Evolutionary conservation across 345 rosid genomes (phyloP).

Genomic region (Microcos paniculata): DNA sequence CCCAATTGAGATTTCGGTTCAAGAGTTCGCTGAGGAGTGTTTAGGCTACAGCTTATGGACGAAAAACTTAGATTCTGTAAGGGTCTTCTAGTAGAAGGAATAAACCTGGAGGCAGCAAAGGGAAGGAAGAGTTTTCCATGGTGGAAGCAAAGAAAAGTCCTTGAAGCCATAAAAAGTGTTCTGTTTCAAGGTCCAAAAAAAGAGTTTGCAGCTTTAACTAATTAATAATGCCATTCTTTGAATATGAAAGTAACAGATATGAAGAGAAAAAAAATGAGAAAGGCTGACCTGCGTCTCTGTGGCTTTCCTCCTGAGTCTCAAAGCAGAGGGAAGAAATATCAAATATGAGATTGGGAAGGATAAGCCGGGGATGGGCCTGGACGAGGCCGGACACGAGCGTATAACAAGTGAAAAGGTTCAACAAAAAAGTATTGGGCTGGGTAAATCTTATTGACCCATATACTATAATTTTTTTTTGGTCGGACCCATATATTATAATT

Average conservation of each 20-base stretch:
- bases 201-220: background rate
- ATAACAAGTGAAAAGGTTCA: too few species aligned
- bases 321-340: background rate
- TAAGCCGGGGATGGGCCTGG: background rate
- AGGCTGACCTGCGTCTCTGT: constrained; percentile 10
- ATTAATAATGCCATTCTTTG: background rate
- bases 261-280: background rate
- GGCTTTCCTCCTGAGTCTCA: background rate
- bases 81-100: constrained; percentile 19
- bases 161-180: background rate
- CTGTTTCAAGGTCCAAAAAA: background rate
- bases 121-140: constrained; percentile 28
- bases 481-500: too few species aligned
- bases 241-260: background rate
- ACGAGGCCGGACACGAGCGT: background rate
- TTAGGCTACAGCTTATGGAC: constrained; percentile 36
- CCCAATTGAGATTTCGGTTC: constrained; percentile 30
- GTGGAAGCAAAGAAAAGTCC: constrained; percentile 12
- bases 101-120: constrained; percentile 23
- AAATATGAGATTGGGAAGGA: background rate
- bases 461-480: background rate
- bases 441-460: background rate
- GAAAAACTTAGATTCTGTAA: constrained; percentile 30
- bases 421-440: too few species aligned
- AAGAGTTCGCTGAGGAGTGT: constrained; percentile 30